Base-by-base conservation (phyloP, 345 rosid genomes). In the Eucalyptus dawsonii region DNA sequence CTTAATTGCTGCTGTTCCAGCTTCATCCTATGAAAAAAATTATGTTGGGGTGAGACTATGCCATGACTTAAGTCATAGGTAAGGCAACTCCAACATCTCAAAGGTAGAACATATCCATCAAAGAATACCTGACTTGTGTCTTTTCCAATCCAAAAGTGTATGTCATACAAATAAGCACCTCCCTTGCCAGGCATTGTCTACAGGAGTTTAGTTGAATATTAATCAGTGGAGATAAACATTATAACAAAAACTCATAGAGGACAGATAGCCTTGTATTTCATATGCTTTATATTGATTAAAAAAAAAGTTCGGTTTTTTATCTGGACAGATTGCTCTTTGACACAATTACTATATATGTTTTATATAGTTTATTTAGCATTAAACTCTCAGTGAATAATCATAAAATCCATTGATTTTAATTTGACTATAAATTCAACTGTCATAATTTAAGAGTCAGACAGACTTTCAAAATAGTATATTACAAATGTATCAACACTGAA, bases 131-230 rank as follows among this genome's bases (percentile, higher is more conserved):
- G 99, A 93, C 95, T 97, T 50, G 99, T 94, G 92, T 97, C 99
- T 95, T 92, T 97, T 89, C 99, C 99, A 91, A 98, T 95, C 99
- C 99, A 98, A 92, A 96, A 98, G 92, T 98, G 99, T 89, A 98
- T 95, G 92, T 98, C 99, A 91, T 91, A 94, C 58, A 94, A 93
- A 93, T 93, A 95, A 88, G 99, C 94, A 40, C 99, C 99, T 88
- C 96, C 97, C 92, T 94, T 98, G 88, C 94, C 95, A 88, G 95
- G 90, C 58, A 97, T 89, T 83, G 98, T 98, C 99, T 98, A 91
- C 95, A 91, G 17, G 85, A 80, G 65, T 56, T 91, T 87, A 90
- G 42, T 76, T 76, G 44, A 86, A 69, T 86, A 17, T 49, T 31
- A 72, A 17, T 50, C 24, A 86, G 12, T 4, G 44, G 58, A 58